phyloP scores from a whole-genome alignment of 202 grass and related monocot genomes.

The Tripidium arundinaceum region DNA sequence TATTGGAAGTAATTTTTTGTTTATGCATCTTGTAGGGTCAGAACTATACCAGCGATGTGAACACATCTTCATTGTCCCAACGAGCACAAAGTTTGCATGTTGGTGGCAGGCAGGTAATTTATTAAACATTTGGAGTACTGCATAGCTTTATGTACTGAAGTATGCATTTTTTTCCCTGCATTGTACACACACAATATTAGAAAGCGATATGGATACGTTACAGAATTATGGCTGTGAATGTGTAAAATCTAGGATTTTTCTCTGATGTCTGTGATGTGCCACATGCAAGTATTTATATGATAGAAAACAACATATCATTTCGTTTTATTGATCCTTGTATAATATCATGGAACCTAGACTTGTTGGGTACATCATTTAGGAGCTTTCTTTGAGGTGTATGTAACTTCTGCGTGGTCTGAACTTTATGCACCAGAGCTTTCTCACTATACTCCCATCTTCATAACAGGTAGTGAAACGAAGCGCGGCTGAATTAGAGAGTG shows the following conservation, averaged over 20 bases:
- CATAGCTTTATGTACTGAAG: not conserved
- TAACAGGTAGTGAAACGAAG: constrained; percentile 78
- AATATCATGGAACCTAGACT: not conserved
- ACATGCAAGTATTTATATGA: not conserved
- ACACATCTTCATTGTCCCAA: constrained; percentile 29
- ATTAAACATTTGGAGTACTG: not conserved
- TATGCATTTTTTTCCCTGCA: not conserved
- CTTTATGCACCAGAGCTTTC: constrained; percentile 19
- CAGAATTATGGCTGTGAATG: not conserved
- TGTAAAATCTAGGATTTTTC: constrained; percentile 8
- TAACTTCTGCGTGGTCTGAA: constrained; percentile 11
- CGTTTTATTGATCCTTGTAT: constrained; percentile 10
- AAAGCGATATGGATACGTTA: not conserved
- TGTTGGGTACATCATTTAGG: not conserved
- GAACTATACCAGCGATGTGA: constrained; percentile 34
- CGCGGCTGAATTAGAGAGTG: constrained; percentile 49
- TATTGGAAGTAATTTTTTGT: constrained; percentile 22
- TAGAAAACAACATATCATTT: not conserved
- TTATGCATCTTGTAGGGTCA: constrained; percentile 27
- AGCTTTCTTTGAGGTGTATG: not conserved
- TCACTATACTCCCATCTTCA: not conserved
- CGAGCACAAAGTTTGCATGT: constrained; percentile 22
- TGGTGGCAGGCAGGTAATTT: constrained; percentile 43
- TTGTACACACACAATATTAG: not conserved
- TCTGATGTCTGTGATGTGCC: not conserved